Percentiles rank a stretch among this genome's conserved stretches.
Conservation (phyloP, 2,329 filamentous ascomycete genomes). For the Colletotrichum neosansevieriae region DNA sequence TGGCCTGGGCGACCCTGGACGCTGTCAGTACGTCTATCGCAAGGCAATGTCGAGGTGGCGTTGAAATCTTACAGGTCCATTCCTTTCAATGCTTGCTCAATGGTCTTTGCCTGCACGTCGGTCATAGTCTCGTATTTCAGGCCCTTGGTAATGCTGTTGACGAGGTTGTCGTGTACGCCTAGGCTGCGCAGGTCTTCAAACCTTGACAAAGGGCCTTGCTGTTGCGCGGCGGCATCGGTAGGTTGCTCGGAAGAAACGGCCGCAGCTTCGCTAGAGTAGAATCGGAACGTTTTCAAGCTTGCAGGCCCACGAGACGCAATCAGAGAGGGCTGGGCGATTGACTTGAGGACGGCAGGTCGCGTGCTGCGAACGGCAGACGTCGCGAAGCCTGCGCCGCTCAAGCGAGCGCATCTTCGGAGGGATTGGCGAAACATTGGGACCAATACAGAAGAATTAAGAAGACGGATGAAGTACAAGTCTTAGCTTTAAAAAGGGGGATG, state of each 20-base stretch:
- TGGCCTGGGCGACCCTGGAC: constrained; percentile 86
- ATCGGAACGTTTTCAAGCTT: constrained; percentile 41
- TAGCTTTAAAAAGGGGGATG: neutral
- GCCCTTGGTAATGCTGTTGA: constrained; percentile 75
- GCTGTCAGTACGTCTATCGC: constrained; percentile 41
- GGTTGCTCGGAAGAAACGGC: constrained; percentile 44
- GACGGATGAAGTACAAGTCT: constrained; percentile 9
- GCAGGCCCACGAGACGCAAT: constrained; percentile 22
- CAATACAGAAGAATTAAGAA: constrained; percentile 18
- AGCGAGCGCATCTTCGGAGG: constrained; percentile 54
- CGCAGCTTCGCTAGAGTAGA: constrained; percentile 56
- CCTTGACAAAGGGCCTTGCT: constrained; percentile 47
- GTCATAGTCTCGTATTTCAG: constrained; percentile 91
- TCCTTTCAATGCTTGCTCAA: constrained; percentile 82
- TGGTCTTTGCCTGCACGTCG: constrained; percentile 87
- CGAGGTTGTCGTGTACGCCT: constrained; percentile 73
- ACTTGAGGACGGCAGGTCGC: constrained; percentile 35
- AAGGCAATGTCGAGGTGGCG: neutral
- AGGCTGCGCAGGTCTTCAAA: constrained; percentile 60
- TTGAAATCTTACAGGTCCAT: constrained; percentile 78
- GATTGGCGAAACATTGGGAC: constrained; percentile 45
- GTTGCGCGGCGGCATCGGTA: constrained; percentile 15
- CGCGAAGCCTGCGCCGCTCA: constrained; percentile 47
- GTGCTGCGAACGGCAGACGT: constrained; percentile 30
- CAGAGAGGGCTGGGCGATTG: constrained; percentile 31